Evolutionary conservation across 805 yeast species (phyloP).

Genomic region (Schwanniomyces vanrijiae): DNA sequence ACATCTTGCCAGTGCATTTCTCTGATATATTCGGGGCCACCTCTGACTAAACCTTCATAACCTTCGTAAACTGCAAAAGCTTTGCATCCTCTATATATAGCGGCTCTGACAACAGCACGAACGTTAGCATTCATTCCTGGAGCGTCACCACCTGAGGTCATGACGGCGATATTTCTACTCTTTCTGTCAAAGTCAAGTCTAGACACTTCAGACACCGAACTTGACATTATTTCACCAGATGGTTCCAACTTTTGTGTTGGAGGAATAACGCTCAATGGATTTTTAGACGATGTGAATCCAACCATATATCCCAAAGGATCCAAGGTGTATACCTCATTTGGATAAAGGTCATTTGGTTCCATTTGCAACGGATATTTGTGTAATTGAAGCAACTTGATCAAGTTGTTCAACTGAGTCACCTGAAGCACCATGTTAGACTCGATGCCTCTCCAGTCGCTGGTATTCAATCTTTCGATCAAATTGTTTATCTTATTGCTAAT

Average conservation of each 20-base stretch:
- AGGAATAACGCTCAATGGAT: slow-evolving; percentile 55
- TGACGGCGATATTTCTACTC: slow-evolving; percentile 76
- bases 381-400: slow-evolving; percentile 33
- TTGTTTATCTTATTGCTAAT: slow-evolving; percentile 13
- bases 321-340: slow-evolving; percentile 70
- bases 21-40: slow-evolving; percentile 71
- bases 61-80: slow-evolving; percentile 93
- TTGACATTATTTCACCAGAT: slow-evolving; percentile 11
- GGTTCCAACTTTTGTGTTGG: slow-evolving; percentile 35
- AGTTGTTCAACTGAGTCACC: slow-evolving; percentile 37
- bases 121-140: slow-evolving; percentile 99
- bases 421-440: slow-evolving; percentile 48
- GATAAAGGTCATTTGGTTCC: slow-evolving; percentile 70
- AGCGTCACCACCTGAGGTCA: slow-evolving; percentile 99
- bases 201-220: slow-evolving; percentile 18
- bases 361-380: slow-evolving; percentile 46
- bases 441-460: slow-evolving; percentile 51
- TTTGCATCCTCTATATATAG: slow-evolving; percentile 83
- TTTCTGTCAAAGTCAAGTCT: slow-evolving; percentile 9
- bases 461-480: slow-evolving; percentile 15
- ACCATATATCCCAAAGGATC: slow-evolving; percentile 85
- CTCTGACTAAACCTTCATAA: slow-evolving; percentile 86
- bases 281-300: slow-evolving; percentile 69
- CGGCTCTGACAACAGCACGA: slow-evolving; percentile 92
- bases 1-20: slow-evolving; percentile 93